Evolutionary conservation across 495 filamentous ascomycete genomes (phyloP), one percentile per base, ranked within the genome.

Genomic region (Aspergillus sclerotiicarbonarius): DNA sequence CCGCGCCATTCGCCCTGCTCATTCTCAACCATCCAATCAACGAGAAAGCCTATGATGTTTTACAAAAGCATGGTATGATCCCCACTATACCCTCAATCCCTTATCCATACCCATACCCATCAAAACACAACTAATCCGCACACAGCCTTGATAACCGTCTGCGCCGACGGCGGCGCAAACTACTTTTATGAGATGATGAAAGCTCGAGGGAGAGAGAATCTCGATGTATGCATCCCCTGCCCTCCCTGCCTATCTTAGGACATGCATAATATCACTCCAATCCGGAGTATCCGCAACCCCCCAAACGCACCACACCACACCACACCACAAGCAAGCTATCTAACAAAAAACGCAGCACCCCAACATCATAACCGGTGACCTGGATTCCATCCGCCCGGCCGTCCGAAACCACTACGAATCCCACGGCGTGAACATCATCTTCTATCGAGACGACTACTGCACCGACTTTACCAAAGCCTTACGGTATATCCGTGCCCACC

Each of bases 151-250:
- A 75, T 80, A 37, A 81, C 77, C 7, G 72, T 96, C 50, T 94
- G 89, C 61, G 94, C 91, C 25, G 94, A 98, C 76, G 94, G 94
- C 35, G 94, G 90, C 21, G 91, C 92, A 45, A 97, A 98, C 71
- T 78, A 80, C 12, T 78, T 96, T 32, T 84, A 87, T 59, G 84
- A 92, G 31, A 65, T 72, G 64, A 66, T 72, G 61, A 69, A 72
- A 62, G 51, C 33, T 8, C 62, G 59, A 13, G 67, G 59, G 9
- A 61, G 60, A 37, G 71, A 79, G 63, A 61, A 49, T 45, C 67
- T 54, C 19, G 72, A 69, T 67, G 82, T 84, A 73, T 64, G 72
- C 57, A 13, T 51, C 19, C 45, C 8, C 8, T 10, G 25, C 45
- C n/a, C n/a, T n/a, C 25, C n/a, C 37, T 47, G 16, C 53, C 13